These are phyloP conservation scores for Omphalotus guepiniiformis DNA, from an alignment of 768 basidiomycete species.

Conservation along the genomic window DNA sequence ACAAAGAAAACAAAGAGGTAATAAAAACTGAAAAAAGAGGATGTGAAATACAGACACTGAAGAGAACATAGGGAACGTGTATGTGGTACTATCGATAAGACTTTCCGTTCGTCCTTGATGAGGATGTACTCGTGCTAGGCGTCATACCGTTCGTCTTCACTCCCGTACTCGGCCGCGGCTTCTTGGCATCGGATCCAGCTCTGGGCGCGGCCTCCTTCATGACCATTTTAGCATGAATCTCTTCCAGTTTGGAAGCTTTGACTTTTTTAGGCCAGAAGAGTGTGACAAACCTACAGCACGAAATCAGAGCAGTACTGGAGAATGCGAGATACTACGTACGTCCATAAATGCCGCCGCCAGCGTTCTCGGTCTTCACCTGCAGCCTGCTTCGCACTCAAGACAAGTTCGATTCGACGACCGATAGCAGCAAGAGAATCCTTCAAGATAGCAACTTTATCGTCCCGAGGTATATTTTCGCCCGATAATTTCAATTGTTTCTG, in stretches of 20 bases:
- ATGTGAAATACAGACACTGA: slow-evolving; percentile 1
- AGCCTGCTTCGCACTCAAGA: slow-evolving; percentile 70
- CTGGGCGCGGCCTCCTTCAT: slow-evolving; percentile 77
- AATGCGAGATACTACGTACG: slow-evolving; percentile 51
- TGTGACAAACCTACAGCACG: slow-evolving; percentile 71
- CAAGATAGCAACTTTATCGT: slow-evolving; percentile 93
- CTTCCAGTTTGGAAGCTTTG: slow-evolving; percentile 87
- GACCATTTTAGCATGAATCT: slow-evolving; percentile 95
- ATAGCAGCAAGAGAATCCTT: slow-evolving; percentile 95
- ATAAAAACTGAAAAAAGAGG: slow-evolving; percentile 18
- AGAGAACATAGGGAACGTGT: slow-evolving; percentile 11
- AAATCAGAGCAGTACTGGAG: slow-evolving; percentile 7
- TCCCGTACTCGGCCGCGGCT: slow-evolving; percentile 45
- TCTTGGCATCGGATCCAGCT: slow-evolving; percentile 48
- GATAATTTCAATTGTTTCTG: slow-evolving; percentile 95
- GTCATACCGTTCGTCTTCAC: slow-evolving; percentile 51
- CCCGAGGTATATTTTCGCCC: slow-evolving; percentile 89
- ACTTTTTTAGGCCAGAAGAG: slow-evolving; percentile 98
- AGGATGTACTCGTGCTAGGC: slow-evolving; percentile 34
- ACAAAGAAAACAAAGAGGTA: slow-evolving; percentile 17
- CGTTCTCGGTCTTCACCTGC: slow-evolving; percentile 79
- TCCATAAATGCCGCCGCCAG: slow-evolving; percentile 96
- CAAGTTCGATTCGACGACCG: slow-evolving; percentile 84
- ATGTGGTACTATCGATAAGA: slow-evolving; percentile 45
- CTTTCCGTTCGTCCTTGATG: slow-evolving; percentile 58